These are phyloP conservation scores for Erodium trifolium DNA, from an alignment of 441 rosid genomes.

Conservation along the genomic window DNA sequence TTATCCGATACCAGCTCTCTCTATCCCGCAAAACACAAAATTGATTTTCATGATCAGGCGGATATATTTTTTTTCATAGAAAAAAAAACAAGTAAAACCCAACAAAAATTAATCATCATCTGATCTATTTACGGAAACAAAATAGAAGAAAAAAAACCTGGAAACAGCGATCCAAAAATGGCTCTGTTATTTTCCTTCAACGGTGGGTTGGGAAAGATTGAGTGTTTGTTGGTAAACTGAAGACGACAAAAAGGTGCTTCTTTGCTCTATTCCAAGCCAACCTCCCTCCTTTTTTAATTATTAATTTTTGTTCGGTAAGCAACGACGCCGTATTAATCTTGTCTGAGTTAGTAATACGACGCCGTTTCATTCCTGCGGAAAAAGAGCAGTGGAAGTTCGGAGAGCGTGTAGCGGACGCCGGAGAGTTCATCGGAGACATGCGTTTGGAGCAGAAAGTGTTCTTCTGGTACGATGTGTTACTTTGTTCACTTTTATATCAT, in stretches of 20 bases:
- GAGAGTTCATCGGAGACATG: too few relatives aligned
- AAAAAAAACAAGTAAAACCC: neutral
- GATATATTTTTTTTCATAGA: neutral
- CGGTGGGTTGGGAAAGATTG: conserved; percentile 25
- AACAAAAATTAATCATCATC: neutral
- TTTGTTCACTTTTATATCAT: too few relatives aligned
- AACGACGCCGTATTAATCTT: too few relatives aligned
- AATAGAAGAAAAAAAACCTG: neutral
- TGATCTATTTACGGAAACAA: neutral
- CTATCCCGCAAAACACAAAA: neutral
- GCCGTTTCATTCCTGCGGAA: too few relatives aligned
- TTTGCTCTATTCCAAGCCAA: conserved; percentile 12
- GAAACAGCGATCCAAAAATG: neutral
- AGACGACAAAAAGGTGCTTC: conserved; percentile 21
- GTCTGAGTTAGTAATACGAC: too few relatives aligned
- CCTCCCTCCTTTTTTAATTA: neutral
- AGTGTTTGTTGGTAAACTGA: conserved; percentile 27
- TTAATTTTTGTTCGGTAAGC: too few relatives aligned
- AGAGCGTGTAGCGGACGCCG: too few relatives aligned
- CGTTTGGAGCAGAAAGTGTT: too few relatives aligned
- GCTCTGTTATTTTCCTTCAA: conserved; percentile 6
- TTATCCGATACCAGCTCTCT: neutral
- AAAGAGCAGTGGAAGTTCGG: too few relatives aligned
- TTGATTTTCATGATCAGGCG: neutral
- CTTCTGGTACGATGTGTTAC: too few relatives aligned